Evolutionary conservation across 1,139 yeast species (phyloP), one percentile per base, ranked within the genome.

Genomic region (Arxiozyma bovina): DNA sequence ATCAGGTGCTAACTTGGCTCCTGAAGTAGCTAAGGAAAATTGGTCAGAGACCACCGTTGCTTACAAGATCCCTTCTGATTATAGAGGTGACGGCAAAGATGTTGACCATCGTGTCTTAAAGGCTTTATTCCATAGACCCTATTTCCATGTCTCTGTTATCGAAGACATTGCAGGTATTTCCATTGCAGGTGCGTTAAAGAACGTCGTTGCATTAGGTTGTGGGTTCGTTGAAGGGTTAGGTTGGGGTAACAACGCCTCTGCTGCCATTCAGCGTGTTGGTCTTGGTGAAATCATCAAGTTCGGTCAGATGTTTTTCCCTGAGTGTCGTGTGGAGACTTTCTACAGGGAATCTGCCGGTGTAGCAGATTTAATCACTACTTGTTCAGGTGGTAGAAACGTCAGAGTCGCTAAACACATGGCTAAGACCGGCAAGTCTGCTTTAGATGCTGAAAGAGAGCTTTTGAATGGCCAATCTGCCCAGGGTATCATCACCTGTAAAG

Each of bases 231-330:
- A 88, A 73, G 97, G 97, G 63, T 79, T 86, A 58, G 96, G 96
- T 55, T 91, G 98, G 97, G 98, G 98, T 70, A 96, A 89, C 74
- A 91, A 91, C 69, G 97, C 98, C 62, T 89, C 90, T 74, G 87
- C 97, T 52, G 98, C 97, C 51, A 83, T 91, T 65, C 90, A 91
- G 91, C 83, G 98, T 75, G 83, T 94, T 62, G 98, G 98, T 51
- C 73, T 91, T 56, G 78, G 84, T 66, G 98, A 91, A 75, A 88
- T 85, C 74, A 85, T 89, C 70, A 81, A 80, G 72, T 91, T 91
- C 71, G 94, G 96, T 52, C 79, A 82, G 65, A 79, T 79, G 61
- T 80, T 80, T 68, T 83, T 84, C 78, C 86, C 93, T 42, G 80
- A 79, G 55, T 83, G 88, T 58, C 75, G 81, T 63, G 79, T 87